Base-by-base conservation (phyloP, 768 basidiomycete species). In the Hypsizygus marmoreus region DNA sequence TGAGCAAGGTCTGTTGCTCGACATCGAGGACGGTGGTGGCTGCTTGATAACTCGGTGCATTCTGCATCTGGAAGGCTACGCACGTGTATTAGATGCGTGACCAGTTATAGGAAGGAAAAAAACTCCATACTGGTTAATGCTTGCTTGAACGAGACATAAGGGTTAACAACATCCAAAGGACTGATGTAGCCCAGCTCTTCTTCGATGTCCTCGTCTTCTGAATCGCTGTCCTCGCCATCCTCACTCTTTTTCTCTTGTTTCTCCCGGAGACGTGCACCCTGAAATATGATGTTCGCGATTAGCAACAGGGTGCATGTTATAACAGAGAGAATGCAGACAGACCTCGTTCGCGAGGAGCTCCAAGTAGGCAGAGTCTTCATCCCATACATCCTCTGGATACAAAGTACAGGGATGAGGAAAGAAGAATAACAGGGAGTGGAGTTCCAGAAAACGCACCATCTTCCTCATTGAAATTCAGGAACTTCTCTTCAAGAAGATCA, bases 101-200 rank as follows among this genome's bases (percentile, higher is more conserved):
- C 12, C 28, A 31, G 39, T 19, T 46, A 20, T 23, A 22, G 19
- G 13, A 25, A 30, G 40, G 44, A 44, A 14, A 40, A 12, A 4
- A 31, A 22, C 10, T 19, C 69, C 83, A 33, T 58, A 93, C 91
- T 73, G 14, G 86, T 82, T 54, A 94, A 65, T 19, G 88, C 86
- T 48, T 78, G 77, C 64, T 90, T 86, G 76, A 95, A 95, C 0
- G 81, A 73, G 35, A 73, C 63, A 60, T 94, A 94, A 3, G 86
- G 83, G 58, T 94, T 79, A 43, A 91, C 82, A 43, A 66, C 76
- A 51, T 95, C 93, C 30, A 95, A 74, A 36, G 90, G 81, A 57
- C 88, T 92, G 63, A 92, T 81, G 65, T 86, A 92, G 5, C 88
- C 85, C 7, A 94, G 77, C 62, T 95, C 92, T 58, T 95, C 91